phyloP scores from a whole-genome alignment of 2,329 filamentous ascomycete genomes.

The Claviceps cyperi region DNA sequence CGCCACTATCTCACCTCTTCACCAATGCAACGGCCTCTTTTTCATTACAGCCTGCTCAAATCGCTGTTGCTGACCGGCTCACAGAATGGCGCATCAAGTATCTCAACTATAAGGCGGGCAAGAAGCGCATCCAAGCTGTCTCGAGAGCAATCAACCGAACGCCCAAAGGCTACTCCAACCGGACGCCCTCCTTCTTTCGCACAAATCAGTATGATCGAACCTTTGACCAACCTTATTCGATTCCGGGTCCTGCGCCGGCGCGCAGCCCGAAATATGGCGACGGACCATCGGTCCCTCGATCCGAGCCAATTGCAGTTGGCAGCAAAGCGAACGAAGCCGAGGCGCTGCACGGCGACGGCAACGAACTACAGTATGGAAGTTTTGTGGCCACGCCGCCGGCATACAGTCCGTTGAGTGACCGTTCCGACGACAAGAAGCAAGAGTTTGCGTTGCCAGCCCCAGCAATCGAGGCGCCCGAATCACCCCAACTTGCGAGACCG shows the following conservation, averaged over 20 bases:
- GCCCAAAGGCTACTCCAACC: conserved; percentile 24
- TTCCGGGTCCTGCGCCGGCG: neutral
- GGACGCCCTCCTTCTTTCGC: conserved; percentile 18
- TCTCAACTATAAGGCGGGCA: conserved; percentile 87
- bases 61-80: conserved; percentile 2
- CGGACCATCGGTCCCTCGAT: neutral
- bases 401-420: conserved; percentile 11
- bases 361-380: conserved; percentile 37
- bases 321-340: conserved; percentile 1
- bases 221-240: conserved; percentile 1
- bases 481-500: conserved; percentile 13
- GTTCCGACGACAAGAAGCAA: conserved; percentile 10
- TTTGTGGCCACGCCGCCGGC: conserved; percentile 29
- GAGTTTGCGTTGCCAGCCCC: conserved; percentile 40
- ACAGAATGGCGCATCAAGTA: conserved; percentile 86
- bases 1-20: neutral
- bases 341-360: conserved; percentile 16
- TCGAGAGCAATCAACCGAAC: conserved; percentile 53
- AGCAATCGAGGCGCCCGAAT: conserved; percentile 27
- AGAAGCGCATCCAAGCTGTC: conserved; percentile 84
- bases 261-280: neutral
- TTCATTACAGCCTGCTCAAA: neutral
- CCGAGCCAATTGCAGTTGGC: conserved; percentile 1
- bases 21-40: no score
- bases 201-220: conserved; percentile 8